phyloP scores from a whole-genome alignment of 202 grass and related monocot genomes.

The Cymbopogon flexuosus region DNA sequence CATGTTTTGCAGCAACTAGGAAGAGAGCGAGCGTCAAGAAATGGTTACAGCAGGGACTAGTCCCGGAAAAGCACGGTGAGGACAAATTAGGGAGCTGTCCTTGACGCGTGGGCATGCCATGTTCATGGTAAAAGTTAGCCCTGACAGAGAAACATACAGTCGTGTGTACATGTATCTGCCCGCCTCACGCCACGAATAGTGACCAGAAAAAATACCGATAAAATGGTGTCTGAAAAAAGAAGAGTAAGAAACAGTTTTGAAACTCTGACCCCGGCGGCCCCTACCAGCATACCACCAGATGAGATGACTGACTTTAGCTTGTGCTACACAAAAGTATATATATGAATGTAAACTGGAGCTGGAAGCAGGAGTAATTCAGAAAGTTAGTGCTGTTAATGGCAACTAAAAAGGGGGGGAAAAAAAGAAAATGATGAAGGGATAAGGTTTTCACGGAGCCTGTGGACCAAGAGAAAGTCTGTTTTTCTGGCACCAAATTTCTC shows the following conservation, averaged over 20 bases:
- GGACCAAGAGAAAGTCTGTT: conserved; percentile 8
- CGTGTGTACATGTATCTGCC: conserved; percentile 16
- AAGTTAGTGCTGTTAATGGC: neutral
- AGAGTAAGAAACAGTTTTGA: conserved; percentile 26
- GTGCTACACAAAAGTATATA: neutral
- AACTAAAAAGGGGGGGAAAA: neutral
- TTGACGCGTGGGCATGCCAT: conserved; percentile 31
- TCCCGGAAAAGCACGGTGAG: conserved; percentile 16
- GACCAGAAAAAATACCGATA: conserved; percentile 28
- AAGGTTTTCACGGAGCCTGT: conserved; percentile 8
- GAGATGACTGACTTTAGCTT: neutral
- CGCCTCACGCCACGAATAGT: conserved; percentile 23
- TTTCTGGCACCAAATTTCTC: conserved; percentile 1
- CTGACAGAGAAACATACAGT: conserved; percentile 10
- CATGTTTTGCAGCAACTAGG: neutral
- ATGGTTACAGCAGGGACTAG: neutral
- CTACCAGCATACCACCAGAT: neutral
- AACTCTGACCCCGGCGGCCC: neutral
- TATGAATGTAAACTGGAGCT: neutral
- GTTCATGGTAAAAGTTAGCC: neutral
- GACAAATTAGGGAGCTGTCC: conserved; percentile 36
- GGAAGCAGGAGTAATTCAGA: neutral
- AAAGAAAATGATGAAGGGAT: conserved; percentile 5
- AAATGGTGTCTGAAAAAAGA: neutral
- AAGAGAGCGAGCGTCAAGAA: conserved; percentile 2